Percentiles rank a stretch among this genome's conserved stretches.
Evolutionary conservation across 1,284 basidiomycete genomes (phyloP).

Genomic region (Pseudozyma flocculosa): DNA sequence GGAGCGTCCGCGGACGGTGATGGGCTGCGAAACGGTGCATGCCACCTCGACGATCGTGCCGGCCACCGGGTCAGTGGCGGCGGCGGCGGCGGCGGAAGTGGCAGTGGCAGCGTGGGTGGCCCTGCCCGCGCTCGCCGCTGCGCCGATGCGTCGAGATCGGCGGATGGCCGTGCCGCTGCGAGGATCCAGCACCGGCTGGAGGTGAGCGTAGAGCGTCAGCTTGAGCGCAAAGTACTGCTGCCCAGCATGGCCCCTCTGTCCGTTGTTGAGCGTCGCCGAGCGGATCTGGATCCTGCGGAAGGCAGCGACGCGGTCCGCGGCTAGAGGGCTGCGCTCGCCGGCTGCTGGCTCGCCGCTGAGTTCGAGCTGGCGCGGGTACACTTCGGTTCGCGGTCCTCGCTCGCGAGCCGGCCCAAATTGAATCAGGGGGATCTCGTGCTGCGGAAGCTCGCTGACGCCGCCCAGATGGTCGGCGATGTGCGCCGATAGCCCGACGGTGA

Average conservation of each 20-base stretch:
- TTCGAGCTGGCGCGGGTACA: conserved; percentile 10
- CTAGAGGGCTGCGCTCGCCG: conserved; percentile 15
- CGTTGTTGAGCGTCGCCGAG: conserved; percentile 38
- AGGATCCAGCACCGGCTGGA: neutral
- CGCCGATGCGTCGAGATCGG: neutral
- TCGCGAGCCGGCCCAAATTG: conserved; percentile 34
- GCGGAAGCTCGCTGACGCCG: conserved; percentile 10
- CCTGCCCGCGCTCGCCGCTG: too few species aligned
- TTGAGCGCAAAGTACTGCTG: conserved; percentile 38
- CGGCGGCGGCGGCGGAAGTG: neutral
- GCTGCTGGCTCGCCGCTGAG: conserved; percentile 9
- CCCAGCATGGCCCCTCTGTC: conserved; percentile 19
- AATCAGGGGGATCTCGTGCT: conserved; percentile 24
- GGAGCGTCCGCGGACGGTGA: conserved; percentile 29
- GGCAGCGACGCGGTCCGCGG: conserved; percentile 14
- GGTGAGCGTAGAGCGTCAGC: conserved; percentile 25
- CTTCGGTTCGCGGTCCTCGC: conserved; percentile 22
- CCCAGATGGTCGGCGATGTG: conserved; percentile 18
- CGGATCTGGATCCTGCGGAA: conserved; percentile 33
- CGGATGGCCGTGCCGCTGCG: too few species aligned
- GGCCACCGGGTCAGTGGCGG: too few species aligned
- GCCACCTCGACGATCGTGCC: conserved; percentile 23
- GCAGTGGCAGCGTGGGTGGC: too few species aligned
- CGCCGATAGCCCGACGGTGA: conserved; percentile 19
- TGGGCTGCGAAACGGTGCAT: conserved; percentile 16